Evolutionary conservation across 108 stramenopile genomes (phyloP), one percentile per base, ranked within the genome.

Genomic region (Mayamaea pseudoterrestris): DNA sequence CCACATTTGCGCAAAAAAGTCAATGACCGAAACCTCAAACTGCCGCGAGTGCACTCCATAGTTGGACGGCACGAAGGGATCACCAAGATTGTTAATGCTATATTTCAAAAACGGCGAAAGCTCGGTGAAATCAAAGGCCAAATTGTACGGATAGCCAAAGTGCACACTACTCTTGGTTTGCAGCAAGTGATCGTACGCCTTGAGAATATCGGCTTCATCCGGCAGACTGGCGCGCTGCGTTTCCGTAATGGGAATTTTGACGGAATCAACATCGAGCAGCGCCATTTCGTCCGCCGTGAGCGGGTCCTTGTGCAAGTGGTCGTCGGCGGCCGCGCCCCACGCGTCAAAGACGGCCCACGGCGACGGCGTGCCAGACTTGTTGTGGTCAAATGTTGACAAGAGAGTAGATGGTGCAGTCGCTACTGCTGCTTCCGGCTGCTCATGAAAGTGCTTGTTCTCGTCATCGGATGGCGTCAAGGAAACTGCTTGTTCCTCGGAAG

Each of bases 261-360:
- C 87, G 36, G 68, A 30, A 18, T 78, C 64, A 4, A 52, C 40
- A 27, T 57, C 49, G 13, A 88, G 68, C 47, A 65, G 39, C 11
- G 37, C 43, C 45, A 61, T 65, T 52, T 90, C 69, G 2, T 43
- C 47, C 24, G 52, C 14, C 16, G 60, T 53, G 18, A 81, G 54
- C 7, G 66, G 58, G 34, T 69, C 69, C 21, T 61, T 61, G 47
- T 44, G 63, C 13, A 65, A 72, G 20, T 30, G 28, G 24, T 41
- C 25, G 20, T 65, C 64, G 16, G 31, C 43, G 41, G 76, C 78
- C n/a, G 82, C 87, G 17, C 87, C 87, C 87, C 87, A 90, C 14
- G 87, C 87, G 66, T 90, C 87, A 61, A 84, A 90, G 35, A 84
- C 75, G n/a, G 87, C 82, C 87, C 82, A 83, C 35, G 86, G 86